Evolutionary conservation across 495 filamentous ascomycete genomes (phyloP), one percentile per base, ranked within the genome.

Genomic region (Neurospora cerealis): DNA sequence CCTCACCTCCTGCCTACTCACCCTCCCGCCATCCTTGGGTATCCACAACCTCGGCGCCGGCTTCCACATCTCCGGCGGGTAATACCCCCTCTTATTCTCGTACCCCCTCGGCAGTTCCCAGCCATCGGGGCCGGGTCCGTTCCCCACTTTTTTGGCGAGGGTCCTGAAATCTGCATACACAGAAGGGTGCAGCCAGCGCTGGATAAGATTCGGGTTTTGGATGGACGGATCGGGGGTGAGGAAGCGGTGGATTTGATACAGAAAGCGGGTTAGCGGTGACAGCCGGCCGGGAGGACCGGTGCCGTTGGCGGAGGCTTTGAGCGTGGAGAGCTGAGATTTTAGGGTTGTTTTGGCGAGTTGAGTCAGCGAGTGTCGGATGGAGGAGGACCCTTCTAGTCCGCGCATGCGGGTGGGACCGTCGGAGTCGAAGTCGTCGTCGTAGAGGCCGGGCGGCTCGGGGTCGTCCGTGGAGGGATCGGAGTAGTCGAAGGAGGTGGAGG

Each of bases 41-140:
- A 94, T 88, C 92, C 92, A 94, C 9, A 94, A 81, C 54, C 84
- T 82, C 7, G 91, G 91, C 0, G 88, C 84, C 0, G 82, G 82
- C 13, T 83, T 80, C 71, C 86, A 89, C 75, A 94, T 86, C 48
- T 90, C 90, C 0, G 92, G 92, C 75, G 93, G 87, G 71, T 86
- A 87, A 77, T 91, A 94, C 1, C 91, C 91, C 13, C 86, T 85
- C 37, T 81, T 66, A 19, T 32, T 78, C 17, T 86, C 78, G 44
- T 91, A 86, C 42, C 90, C 87, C 2, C 85, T 80, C 0, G 85
- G 84, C 76, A 92, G 90, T 24, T 82, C 77, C 36, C 84, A 10
- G 3, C 71, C 69, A 2, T 76, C 81, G 37, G 83, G 74, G 5
- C 80, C 81, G 1, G 87, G 85, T 44, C 86, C 83, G 39, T 83